Base-by-base conservation (phyloP, 2,329 filamentous ascomycete genomes). In the Aphanoascus verrucosus region DNA sequence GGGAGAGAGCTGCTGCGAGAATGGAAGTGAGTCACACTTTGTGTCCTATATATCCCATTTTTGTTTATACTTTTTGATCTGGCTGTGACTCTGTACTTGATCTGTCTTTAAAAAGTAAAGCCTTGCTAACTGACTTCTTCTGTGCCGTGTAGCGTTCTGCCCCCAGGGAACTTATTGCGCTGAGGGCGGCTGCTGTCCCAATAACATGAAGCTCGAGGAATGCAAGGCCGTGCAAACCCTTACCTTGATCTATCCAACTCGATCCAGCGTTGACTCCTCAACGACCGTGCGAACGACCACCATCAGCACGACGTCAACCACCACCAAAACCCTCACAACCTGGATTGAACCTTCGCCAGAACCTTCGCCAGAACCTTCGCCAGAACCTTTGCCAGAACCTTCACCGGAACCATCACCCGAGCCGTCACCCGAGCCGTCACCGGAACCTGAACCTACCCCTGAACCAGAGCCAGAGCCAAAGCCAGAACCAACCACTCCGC, bases 1-100 rank as follows among this genome's bases (percentile, higher is more conserved):
- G 28, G 54, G 54, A 37, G 54, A 56, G 41, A 41, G 45, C 14
- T 56, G 54, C 50, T 56, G 54, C 37, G 35, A 32, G 34, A 50
- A 56, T 31, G 54, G 54, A 53, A 53, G 54, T 56, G 40, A 48
- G 54, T 53, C 19, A 12, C 14, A 3, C 35, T 11, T 3, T 12
- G 9, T 35, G 32, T 6, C 32, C 32, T 6, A 37, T 37, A 12
- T 3, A 4, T 37, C 11, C 9, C 5, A 11, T 37, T n/a, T 37
- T 11, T 11, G n/a, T 12, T 11, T 11, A 37, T 11, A 37, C 12
- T 11, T n/a, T 32, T 4, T 32, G 47, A 23, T 17, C 11, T 15
- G 17, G 20, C 2, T 23, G 19, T 14, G 12, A 23, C 12, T 17
- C 40, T 12, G 5, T 40, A n/a, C n/a, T 2, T 3, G 35, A n/a